Evolutionary conservation across 768 basidiomycete species (phyloP).

Genomic region (Trametes cingulata): DNA sequence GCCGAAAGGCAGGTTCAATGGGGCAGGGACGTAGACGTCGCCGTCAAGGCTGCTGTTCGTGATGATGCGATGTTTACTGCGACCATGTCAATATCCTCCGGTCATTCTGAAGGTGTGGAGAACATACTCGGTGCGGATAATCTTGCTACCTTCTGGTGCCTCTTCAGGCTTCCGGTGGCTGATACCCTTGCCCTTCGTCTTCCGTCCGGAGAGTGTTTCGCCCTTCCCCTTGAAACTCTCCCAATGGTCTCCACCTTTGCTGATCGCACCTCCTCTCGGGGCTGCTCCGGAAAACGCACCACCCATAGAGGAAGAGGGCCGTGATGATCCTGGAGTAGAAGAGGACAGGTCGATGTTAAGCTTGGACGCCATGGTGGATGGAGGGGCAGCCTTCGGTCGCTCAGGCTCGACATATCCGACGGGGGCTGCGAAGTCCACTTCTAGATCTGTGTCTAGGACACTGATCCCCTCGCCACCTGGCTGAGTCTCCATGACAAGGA

Average conservation of each 20-base stretch:
- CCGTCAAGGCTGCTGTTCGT: conserved; percentile 77
- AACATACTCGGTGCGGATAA: conserved; percentile 88
- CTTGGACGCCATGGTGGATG: conserved; percentile 93
- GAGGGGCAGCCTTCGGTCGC: conserved; percentile 76
- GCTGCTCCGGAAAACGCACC: conserved; percentile 62
- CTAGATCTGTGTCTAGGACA: conserved; percentile 93
- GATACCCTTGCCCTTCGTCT: conserved; percentile 94
- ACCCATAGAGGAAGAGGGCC: conserved; percentile 73
- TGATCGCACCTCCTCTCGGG: conserved; percentile 51
- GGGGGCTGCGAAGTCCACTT: conserved; percentile 95
- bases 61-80: conserved; percentile 79
- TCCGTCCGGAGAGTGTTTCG: conserved; percentile 85
- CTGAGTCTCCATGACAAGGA: conserved; percentile 91
- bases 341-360: conserved; percentile 91
- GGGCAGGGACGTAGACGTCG: conserved; percentile 81
- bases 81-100: conserved; percentile 11
- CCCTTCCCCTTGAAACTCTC: conserved; percentile 97
- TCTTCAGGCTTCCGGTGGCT: conserved; percentile 80
- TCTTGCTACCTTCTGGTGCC: conserved; percentile 80
- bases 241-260: conserved; percentile 82
- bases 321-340: conserved; percentile 81
- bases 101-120: too few relatives aligned
- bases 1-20: conserved; percentile 87
- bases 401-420: conserved; percentile 95
- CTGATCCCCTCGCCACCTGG: conserved; percentile 88